Percentiles rank a stretch among this genome's conserved stretches.
Evolutionary conservation across 257 asterid genomes (phyloP).

Genomic region (Petunia axillaris): DNA sequence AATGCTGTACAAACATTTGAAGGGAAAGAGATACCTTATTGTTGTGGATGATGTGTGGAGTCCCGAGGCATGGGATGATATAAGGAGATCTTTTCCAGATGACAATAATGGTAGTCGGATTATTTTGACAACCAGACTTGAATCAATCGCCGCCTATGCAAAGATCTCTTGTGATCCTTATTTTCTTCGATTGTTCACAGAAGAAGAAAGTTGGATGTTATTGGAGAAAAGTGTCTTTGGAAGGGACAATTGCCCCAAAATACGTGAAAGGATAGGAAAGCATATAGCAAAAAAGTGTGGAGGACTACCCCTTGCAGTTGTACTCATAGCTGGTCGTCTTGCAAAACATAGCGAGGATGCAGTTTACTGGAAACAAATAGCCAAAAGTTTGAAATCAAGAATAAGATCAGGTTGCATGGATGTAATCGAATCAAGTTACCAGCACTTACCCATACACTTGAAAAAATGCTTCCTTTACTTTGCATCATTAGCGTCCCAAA

Average conservation of each 20-base stretch:
- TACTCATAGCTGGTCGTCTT: neutral
- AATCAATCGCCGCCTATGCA: neutral
- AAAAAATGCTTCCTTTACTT: slow-evolving; percentile 14
- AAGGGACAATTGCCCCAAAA: neutral
- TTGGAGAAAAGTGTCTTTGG: neutral
- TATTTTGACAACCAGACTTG: neutral
- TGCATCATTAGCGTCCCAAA: neutral
- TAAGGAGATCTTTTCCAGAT: slow-evolving; percentile 4
- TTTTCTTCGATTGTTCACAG: neutral
- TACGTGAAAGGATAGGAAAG: neutral
- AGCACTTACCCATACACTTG: neutral
- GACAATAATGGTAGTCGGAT: neutral
- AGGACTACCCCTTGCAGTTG: slow-evolving; percentile 2
- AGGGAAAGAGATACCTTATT: slow-evolving; percentile 12
- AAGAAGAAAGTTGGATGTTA: neutral
- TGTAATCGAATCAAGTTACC: neutral
- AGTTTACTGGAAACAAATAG: neutral
- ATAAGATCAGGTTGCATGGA: neutral
- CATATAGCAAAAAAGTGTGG: neutral
- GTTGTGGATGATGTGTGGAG: slow-evolving; percentile 17
- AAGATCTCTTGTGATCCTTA: neutral
- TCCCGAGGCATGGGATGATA: neutral
- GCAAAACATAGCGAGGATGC: too few species aligned
- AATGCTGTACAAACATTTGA: neutral
- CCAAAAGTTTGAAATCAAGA: neutral